Conservation (phyloP, 1,284 basidiomycete genomes). For the Leucoagaricus sp. region DNA sequence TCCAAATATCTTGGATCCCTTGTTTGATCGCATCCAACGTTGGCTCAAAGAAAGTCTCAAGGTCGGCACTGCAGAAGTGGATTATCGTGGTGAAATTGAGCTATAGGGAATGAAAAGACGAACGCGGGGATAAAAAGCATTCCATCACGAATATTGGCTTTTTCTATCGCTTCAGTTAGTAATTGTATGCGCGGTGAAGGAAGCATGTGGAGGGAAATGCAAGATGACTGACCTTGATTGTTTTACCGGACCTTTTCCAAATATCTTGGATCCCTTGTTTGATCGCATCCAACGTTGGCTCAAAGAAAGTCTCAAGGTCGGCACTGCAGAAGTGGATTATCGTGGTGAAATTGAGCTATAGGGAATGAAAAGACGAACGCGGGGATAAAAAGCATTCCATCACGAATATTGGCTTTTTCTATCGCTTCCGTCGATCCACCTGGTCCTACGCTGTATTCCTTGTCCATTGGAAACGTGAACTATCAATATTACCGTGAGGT, state of each 20-base stretch:
- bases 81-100: not conserved
- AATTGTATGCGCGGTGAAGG: too few species aligned
- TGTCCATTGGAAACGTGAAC: not conserved
- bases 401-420: not conserved
- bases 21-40: slow-evolving; percentile 3
- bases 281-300: slow-evolving; percentile 4
- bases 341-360: not conserved
- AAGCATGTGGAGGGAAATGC: too few species aligned
- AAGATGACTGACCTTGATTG: not conserved
- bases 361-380: not conserved
- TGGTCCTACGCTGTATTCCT: slow-evolving; percentile 3
- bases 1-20: not conserved
- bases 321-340: not conserved
- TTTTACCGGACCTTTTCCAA: not conserved
- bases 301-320: slow-evolving; percentile 4
- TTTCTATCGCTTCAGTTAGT: not conserved
- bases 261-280: not conserved
- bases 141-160: not conserved
- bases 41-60: slow-evolving; percentile 8
- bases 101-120: not conserved
- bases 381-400: slow-evolving; percentile 5
- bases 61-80: not conserved
- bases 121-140: not conserved
- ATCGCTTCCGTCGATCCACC: not conserved
- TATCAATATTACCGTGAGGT: not conserved